Percentiles rank a stretch among this genome's conserved stretches.
These are phyloP conservation scores for Kwoniella dejecticola DNA, from an alignment of 768 basidiomycete species.

Conservation along the genomic window DNA sequence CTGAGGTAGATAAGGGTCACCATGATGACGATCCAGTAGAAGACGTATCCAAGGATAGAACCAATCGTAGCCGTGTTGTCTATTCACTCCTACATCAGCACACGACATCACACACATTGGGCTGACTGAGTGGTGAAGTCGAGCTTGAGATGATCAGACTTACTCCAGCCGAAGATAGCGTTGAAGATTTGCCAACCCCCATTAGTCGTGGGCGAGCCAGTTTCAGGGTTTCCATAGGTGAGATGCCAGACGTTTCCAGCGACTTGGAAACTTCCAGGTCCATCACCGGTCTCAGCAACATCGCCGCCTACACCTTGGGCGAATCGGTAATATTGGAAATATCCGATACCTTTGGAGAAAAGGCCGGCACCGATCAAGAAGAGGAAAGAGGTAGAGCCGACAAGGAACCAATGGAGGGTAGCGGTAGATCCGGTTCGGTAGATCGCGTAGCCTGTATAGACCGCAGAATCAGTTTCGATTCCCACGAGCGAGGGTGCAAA, in stretches of 20 bases:
- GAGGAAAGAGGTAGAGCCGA: constrained; percentile 87
- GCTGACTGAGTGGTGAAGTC: not conserved
- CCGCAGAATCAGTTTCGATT: not conserved
- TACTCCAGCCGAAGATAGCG: constrained; percentile 61
- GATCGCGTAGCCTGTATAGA: constrained; percentile 43
- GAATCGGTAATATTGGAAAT: constrained; percentile 66
- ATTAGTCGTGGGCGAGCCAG: constrained; percentile 37
- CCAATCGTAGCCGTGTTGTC: constrained; percentile 80
- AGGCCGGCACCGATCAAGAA: constrained; percentile 93
- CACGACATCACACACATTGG: not conserved
- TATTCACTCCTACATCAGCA: not conserved
- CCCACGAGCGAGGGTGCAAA: not conserved
- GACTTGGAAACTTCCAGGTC: constrained; percentile 82
- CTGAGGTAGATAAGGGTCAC: constrained; percentile 63
- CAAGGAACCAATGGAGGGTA: constrained; percentile 83
- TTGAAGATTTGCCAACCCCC: constrained; percentile 65
- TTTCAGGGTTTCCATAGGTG: constrained; percentile 53
- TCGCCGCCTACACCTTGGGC: constrained; percentile 65
- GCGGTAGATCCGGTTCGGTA: constrained; percentile 53
- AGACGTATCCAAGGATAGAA: constrained; percentile 79
- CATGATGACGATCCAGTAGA: constrained; percentile 88
- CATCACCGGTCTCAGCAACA: constrained; percentile 61
- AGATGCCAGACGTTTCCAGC: constrained; percentile 73
- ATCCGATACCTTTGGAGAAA: constrained; percentile 67
- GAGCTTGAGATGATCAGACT: not conserved